phyloP scores from a whole-genome alignment of 257 asterid species.

The Sherardia arvensis region DNA sequence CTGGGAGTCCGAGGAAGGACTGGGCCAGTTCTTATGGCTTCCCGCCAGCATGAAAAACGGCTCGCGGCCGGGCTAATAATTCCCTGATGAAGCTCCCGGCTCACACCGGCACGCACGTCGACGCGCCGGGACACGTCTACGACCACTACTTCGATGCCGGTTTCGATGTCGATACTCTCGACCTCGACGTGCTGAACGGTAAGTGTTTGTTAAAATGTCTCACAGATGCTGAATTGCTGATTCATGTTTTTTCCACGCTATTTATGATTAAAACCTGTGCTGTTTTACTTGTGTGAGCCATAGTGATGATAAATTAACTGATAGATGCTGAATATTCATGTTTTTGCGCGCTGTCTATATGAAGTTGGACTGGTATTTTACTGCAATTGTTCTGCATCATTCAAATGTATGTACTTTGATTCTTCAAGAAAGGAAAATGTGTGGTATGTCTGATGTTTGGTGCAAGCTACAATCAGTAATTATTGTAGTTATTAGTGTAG shows the following conservation, averaged over 20 bases:
- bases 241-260: neutral
- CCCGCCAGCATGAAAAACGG: conserved; percentile 82
- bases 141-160: conserved; percentile 88
- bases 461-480: no score
- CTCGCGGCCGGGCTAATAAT: conserved; percentile 59
- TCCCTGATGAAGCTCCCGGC: conserved; percentile 79
- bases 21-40: conserved; percentile 72
- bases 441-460: no score
- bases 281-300: no score
- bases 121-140: conserved; percentile 84
- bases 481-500: no score
- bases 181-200: conserved; percentile 91
- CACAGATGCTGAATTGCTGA: neutral
- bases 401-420: no score
- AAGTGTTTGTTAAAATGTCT: neutral
- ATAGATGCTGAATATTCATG: no score
- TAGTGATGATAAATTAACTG: no score
- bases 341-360: no score
- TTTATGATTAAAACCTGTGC: neutral
- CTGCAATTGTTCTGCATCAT: no score
- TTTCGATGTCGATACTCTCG: conserved; percentile 87
- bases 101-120: conserved; percentile 97
- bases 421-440: no score
- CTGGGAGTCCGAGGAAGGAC: conserved; percentile 59
- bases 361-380: no score